These are phyloP conservation scores for Zea mays DNA, from an alignment of 176 grass and related monocot species.

Conservation along the genomic window DNA sequence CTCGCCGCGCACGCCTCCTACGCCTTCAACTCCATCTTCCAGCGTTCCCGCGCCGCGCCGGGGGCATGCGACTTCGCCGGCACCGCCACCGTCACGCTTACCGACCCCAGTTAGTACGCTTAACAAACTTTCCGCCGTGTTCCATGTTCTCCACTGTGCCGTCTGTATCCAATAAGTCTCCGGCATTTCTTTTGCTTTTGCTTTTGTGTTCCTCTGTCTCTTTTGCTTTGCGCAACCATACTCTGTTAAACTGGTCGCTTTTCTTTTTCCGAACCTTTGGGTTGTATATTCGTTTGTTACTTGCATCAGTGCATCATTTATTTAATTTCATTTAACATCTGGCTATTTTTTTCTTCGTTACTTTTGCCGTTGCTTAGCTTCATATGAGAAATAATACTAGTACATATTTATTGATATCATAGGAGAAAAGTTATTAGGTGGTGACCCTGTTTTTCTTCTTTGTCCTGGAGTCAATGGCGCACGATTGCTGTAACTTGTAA, in stretches of 20 bases:
- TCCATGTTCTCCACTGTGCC: not conserved
- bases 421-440: no score
- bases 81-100: slow-evolving; percentile 71
- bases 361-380: no score
- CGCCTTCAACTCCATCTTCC: slow-evolving; percentile 82
- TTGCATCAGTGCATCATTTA: not conserved
- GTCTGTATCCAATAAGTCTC: not conserved
- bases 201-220: slow-evolving; percentile 16
- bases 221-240: slow-evolving; percentile 47
- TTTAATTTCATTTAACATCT: no score
- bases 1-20: slow-evolving; percentile 81
- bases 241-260: slow-evolving; percentile 5
- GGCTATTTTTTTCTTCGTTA: no score
- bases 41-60: slow-evolving; percentile 57
- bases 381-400: no score
- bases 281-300: not conserved
- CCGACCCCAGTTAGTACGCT: slow-evolving; percentile 59
- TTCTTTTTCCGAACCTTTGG: slow-evolving; percentile 3
- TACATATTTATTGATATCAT: no score
- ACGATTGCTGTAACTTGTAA: not conserved
- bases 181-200: slow-evolving; percentile 40
- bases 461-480: not conserved
- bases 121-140: not conserved
- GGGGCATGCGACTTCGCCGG: slow-evolving; percentile 78
- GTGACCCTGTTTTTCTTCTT: not conserved